Conservation (phyloP, 192 early-diverging fungal genomes). For the Backusella tuberculispora region DNA sequence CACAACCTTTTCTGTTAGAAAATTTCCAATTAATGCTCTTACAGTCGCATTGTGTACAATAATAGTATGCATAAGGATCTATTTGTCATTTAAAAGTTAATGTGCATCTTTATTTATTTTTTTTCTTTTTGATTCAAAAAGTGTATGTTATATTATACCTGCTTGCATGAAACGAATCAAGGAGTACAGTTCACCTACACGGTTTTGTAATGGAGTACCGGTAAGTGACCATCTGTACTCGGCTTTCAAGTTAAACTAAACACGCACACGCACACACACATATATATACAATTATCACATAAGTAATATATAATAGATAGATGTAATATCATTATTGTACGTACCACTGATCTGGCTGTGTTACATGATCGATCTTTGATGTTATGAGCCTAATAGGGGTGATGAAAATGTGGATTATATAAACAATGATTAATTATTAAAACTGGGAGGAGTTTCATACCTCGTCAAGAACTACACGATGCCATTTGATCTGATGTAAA, state of each 20-base stretch:
- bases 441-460: background rate
- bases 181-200: constrained; percentile 92
- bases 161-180: constrained; percentile 87
- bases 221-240: constrained; percentile 82
- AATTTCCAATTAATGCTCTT: constrained; percentile 69
- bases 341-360: constrained; percentile 79
- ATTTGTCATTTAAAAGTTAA: background rate
- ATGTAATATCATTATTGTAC: background rate
- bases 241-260: constrained; percentile 68
- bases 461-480: constrained; percentile 80
- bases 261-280: background rate
- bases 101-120: background rate
- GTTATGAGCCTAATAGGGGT: constrained; percentile 68
- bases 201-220: constrained; percentile 93
- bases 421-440: background rate
- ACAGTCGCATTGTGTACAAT: constrained; percentile 80
- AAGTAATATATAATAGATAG: background rate
- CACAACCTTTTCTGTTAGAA: constrained; percentile 52
- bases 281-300: background rate
- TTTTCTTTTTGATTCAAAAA: background rate
- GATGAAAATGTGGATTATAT: background rate
- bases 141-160: constrained; percentile 29
- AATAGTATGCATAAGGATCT: constrained; percentile 87
- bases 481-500: constrained; percentile 80
- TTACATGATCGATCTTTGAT: constrained; percentile 88